Percentiles rank a stretch among this genome's conserved stretches.
These are phyloP conservation scores for Fusarium marasasianum DNA, from an alignment of 2,329 filamentous ascomycete species.

Conservation along the genomic window DNA sequence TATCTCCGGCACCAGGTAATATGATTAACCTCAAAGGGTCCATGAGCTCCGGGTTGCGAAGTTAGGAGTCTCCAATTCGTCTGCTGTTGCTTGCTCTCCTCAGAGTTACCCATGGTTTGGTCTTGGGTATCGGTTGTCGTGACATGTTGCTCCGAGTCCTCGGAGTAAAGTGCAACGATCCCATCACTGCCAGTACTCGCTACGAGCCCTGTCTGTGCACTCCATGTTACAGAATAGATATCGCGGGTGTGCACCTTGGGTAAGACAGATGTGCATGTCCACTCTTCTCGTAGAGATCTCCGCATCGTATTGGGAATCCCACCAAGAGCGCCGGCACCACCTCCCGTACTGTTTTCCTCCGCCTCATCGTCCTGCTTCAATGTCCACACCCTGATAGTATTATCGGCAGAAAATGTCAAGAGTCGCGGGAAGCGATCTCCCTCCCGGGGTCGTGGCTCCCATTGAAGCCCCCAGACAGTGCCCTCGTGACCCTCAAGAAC, in stretches of 20 bases:
- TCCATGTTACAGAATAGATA: conserved; percentile 89
- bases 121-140: conserved; percentile 38
- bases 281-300: conserved; percentile 79
- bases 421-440: conserved; percentile 67
- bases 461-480: conserved; percentile 91
- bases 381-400: conserved; percentile 82
- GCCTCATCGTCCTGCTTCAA: conserved; percentile 63
- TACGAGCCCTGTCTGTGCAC: conserved; percentile 76
- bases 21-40: conserved; percentile 94
- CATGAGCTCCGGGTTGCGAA: conserved; percentile 79
- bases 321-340: conserved; percentile 56
- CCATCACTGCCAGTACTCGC: conserved; percentile 94
- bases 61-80: conserved; percentile 77
- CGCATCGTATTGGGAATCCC: conserved; percentile 92
- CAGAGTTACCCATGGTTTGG: conserved; percentile 38
- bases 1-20: conserved; percentile 85
- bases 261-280: conserved; percentile 80
- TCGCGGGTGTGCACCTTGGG: conserved; percentile 81
- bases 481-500: conserved; percentile 81
- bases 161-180: conserved; percentile 74
- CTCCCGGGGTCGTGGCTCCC: conserved; percentile 60
- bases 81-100: conserved; percentile 8
- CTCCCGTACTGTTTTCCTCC: conserved; percentile 36
- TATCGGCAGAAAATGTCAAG: conserved; percentile 86
- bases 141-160: conserved; percentile 9